Evolutionary conservation across 2,329 filamentous ascomycete species (phyloP).

Genomic region (Phialemoniopsis sp.): DNA sequence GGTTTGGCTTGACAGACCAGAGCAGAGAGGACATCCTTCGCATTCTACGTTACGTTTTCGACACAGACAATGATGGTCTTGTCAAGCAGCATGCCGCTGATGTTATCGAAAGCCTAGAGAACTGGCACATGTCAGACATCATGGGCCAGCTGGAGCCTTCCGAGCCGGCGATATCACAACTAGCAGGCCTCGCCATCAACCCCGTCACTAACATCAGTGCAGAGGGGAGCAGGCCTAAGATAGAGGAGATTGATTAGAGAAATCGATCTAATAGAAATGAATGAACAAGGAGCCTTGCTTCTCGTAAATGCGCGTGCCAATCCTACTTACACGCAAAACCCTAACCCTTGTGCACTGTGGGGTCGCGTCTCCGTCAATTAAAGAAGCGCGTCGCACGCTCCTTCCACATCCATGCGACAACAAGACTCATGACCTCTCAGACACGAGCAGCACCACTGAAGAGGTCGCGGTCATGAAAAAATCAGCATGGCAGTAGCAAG

Average conservation of each 20-base stretch:
- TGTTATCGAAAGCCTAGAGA: conserved; percentile 63
- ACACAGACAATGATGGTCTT: conserved; percentile 63
- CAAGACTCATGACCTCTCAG: too few species aligned
- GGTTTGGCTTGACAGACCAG: conserved; percentile 49
- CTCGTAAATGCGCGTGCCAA: too few species aligned
- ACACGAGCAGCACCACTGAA: too few species aligned
- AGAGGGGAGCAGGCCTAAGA: too few species aligned
- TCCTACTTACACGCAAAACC: too few species aligned
- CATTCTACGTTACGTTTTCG: conserved; percentile 59
- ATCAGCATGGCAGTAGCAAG: conserved; percentile 14
- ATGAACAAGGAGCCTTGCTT: too few species aligned
- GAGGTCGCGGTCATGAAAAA: too few species aligned
- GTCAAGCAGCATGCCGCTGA: conserved; percentile 63
- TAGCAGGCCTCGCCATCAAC: conserved; percentile 15
- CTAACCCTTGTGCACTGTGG: too few species aligned
- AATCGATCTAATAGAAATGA: too few species aligned
- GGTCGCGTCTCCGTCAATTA: too few species aligned
- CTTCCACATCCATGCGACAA: not conserved
- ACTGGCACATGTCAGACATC: conserved; percentile 46
- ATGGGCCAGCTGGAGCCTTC: conserved; percentile 30
- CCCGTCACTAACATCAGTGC: not conserved
- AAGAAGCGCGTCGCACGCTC: too few species aligned
- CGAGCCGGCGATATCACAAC: conserved; percentile 22
- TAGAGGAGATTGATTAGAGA: too few species aligned
- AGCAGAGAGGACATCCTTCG: conserved; percentile 59